Percentiles rank a stretch among this genome's conserved stretches.
phyloP scores from a whole-genome alignment of 23 red algal species.

The Agarophyton chilense region DNA sequence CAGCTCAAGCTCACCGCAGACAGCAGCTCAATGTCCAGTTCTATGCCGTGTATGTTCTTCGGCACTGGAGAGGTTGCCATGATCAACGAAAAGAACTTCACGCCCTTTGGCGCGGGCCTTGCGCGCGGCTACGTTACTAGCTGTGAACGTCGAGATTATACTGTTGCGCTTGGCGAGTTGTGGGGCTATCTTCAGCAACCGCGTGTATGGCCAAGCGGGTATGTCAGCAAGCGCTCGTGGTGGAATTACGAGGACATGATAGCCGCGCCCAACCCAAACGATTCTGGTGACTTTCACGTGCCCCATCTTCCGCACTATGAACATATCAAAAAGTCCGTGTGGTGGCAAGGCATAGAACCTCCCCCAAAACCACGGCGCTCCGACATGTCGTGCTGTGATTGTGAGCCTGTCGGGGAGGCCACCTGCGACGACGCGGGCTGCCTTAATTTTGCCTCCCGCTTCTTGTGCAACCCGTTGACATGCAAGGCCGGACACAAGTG shows the following conservation, averaged over 20 bases:
- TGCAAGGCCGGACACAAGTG: slow-evolving; percentile 55
- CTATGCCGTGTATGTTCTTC: slow-evolving; percentile 76
- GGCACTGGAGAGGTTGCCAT: slow-evolving; percentile 69
- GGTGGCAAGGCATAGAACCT: slow-evolving; percentile 50
- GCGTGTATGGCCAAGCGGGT: slow-evolving; percentile 48
- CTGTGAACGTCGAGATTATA: slow-evolving; percentile 42
- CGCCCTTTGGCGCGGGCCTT: slow-evolving; percentile 56
- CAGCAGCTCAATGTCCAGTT: slow-evolving; percentile 4
- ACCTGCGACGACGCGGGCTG: slow-evolving; percentile 49
- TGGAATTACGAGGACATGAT: slow-evolving; percentile 63
- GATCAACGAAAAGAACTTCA: slow-evolving; percentile 49
- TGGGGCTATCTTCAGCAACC: slow-evolving; percentile 71
- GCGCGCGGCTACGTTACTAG: slow-evolving; percentile 34
- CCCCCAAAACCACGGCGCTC: slow-evolving; percentile 32
- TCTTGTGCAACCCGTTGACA: slow-evolving; percentile 55
- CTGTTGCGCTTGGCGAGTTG: slow-evolving; percentile 54
- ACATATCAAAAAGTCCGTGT: slow-evolving; percentile 70
- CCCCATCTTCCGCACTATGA: slow-evolving; percentile 64
- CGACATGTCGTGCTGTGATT: slow-evolving; percentile 63
- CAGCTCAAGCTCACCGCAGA: slow-evolving; percentile 49
- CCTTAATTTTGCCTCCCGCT: slow-evolving; percentile 73
- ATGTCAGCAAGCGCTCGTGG: slow-evolving; percentile 47
- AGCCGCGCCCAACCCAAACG: not conserved
- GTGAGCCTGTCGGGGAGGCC: slow-evolving; percentile 11
- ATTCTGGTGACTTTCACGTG: slow-evolving; percentile 5